Conservation (phyloP, 352 stramenopile species). For the Saprolegnia parasitica region DNA sequence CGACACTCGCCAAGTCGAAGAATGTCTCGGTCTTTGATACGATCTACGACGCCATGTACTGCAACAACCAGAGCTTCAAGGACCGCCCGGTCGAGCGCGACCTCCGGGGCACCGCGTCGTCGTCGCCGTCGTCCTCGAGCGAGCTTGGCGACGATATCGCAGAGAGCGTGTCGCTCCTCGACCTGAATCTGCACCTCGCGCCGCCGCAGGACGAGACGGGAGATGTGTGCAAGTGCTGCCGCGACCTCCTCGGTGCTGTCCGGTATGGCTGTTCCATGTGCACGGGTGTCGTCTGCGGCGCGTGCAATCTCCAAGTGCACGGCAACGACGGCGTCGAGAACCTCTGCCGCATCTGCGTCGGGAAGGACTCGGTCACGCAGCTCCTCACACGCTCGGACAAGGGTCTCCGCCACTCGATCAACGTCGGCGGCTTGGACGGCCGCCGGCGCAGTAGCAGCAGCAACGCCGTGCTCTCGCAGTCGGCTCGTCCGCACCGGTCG, state of each 20-base stretch:
- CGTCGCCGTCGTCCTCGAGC: constrained; percentile 2
- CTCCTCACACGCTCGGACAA: constrained; percentile 5
- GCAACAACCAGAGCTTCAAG: constrained; percentile 25
- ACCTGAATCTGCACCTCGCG: constrained; percentile 6
- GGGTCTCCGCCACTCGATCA: constrained; percentile 3
- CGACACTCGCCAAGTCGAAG: neutral
- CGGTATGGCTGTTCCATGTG: constrained; percentile 26
- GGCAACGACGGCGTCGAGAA: constrained; percentile 6
- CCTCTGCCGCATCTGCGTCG: constrained; percentile 25
- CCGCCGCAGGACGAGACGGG: neutral
- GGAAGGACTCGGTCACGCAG: neutral
- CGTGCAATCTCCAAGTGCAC: constrained; percentile 26
- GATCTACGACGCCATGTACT: constrained; percentile 28
- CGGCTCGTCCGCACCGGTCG: neutral
- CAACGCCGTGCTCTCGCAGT: constrained; percentile 1
- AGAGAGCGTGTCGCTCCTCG: neutral
- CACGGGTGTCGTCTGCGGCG: constrained; percentile 6
- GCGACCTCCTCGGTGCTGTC: constrained; percentile 18
- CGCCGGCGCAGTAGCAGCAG: constrained; percentile 12
- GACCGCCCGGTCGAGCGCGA: neutral
- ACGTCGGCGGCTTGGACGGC: neutral
- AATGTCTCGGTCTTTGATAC: constrained; percentile 15
- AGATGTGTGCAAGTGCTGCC: constrained; percentile 19
- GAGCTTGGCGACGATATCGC: neutral
- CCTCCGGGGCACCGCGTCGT: no score